Percentiles rank a stretch among this genome's conserved stretches.
phyloP scores from a whole-genome alignment of 331 rosid species.

The Arachis monticola region DNA sequence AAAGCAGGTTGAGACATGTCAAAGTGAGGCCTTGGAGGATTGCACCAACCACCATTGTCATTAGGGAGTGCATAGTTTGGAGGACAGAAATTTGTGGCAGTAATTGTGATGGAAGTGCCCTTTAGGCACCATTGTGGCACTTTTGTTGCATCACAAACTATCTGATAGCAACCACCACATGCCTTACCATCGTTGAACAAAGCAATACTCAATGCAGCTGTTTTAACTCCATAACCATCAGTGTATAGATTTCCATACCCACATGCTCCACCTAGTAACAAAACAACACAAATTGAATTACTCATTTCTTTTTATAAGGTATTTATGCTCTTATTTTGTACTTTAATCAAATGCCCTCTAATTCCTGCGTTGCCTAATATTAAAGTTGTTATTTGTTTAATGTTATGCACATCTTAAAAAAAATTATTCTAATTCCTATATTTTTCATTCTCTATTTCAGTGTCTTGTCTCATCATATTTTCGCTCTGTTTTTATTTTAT shows the following conservation, averaged over 20 bases:
- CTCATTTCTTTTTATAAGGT: not conserved
- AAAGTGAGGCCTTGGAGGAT: constrained; percentile 67
- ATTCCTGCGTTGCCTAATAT: too few species aligned
- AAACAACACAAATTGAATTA: too few species aligned
- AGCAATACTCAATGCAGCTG: constrained; percentile 66
- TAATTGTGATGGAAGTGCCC: constrained; percentile 55
- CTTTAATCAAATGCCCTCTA: not conserved
- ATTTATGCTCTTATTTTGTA: not conserved
- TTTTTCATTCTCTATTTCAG: too few species aligned
- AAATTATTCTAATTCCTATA: too few species aligned
- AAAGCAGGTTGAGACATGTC: constrained; percentile 73
- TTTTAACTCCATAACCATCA: constrained; percentile 61
- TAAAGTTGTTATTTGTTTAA: too few species aligned
- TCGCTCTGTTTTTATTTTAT: too few species aligned
- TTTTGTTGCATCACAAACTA: constrained; percentile 51
- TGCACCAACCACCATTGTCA: constrained; percentile 74
- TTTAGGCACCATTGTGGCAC: constrained; percentile 62
- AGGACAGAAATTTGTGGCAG: constrained; percentile 69
- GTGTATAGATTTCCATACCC: constrained; percentile 58
- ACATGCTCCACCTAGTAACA: constrained; percentile 62
- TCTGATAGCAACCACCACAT: constrained; percentile 70
- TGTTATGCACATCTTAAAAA: too few species aligned
- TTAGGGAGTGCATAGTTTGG: constrained; percentile 56
- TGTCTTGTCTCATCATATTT: too few species aligned
- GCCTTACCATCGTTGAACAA: constrained; percentile 61